Evolutionary conservation across 108 stramenopile species (phyloP), one percentile per base, ranked within the genome.

Genomic region (Skeletonema tropicum): DNA sequence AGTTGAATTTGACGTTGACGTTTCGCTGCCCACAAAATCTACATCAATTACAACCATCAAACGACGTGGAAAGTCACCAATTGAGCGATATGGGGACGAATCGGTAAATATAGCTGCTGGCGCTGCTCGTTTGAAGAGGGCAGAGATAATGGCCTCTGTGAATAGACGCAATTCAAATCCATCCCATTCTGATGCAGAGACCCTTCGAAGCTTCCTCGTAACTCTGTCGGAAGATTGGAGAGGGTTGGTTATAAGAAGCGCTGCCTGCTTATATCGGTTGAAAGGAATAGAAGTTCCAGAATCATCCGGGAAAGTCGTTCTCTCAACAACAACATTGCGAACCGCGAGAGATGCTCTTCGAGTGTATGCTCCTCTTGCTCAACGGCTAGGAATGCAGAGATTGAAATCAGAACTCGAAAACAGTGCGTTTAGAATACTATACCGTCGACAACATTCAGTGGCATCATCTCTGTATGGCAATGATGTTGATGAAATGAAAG

Each of bases 211-310:
- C 36, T 75, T 91, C 26, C 66, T 94, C 23, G 70, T 94, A 14
- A 88, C 77, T 36, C 62, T 88, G 4, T 81, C 79, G 32, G 85
- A 89, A 32, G 90, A 94, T 79, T 94, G 90, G 90, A 85, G 93
- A 68, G 85, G 87, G 13, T 71, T 94, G 45, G 90, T 85, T 2
- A 89, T 94, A 64, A 89, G 93, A 41, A 85, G 85, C 60, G 82
- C 76, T 25, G 93, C 93, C 8, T 89, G 88, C 42, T 73, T 91
- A 11, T 94, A 89, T 75, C 84, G 93, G 23, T 74, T 94, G 6
- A 83, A 82, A 57, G 92, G 92, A 21, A 76, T 87, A 35, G 55
- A 80, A 19, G 39, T 61, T 26, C 10, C 29, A 35, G 64, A 73
- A 49, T 74, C 52, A 33, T 41, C 26, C 12, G 25, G 65, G 5